These are phyloP conservation scores for Papiliotrema nemorosa DNA, from an alignment of 1,284 basidiomycete genomes.

Conservation along the genomic window DNA sequence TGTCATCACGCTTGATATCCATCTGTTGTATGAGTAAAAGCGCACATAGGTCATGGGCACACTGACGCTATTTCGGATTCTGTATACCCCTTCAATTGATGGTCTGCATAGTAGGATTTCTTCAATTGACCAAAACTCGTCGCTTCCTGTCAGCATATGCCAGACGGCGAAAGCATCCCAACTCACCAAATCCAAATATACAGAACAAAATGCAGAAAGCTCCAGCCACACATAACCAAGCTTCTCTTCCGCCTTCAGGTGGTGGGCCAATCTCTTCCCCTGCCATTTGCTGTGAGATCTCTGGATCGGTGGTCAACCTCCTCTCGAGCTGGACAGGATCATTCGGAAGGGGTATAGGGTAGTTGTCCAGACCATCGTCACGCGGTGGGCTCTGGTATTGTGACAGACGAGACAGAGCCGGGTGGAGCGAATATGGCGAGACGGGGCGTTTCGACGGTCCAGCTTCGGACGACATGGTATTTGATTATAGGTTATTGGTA, in stretches of 20 bases:
- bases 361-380: constrained; percentile 31
- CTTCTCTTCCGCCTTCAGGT: constrained; percentile 44
- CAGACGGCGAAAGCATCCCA: background rate
- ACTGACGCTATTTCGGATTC: constrained; percentile 42
- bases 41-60: background rate
- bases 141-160: constrained; percentile 15
- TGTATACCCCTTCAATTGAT: constrained; percentile 35
- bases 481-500: background rate
- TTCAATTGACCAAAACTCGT: constrained; percentile 41
- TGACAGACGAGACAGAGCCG: background rate
- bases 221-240: constrained; percentile 40
- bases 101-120: constrained; percentile 28
- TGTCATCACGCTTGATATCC: constrained; percentile 39
- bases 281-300: constrained; percentile 26
- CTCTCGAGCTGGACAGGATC: constrained; percentile 17
- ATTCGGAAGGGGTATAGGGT: constrained; percentile 22
- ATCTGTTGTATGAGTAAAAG: constrained; percentile 16
- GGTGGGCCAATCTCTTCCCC: constrained; percentile 31
- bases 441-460: background rate
- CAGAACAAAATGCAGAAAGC: constrained; percentile 41
- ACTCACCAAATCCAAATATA: constrained; percentile 44
- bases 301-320: constrained; percentile 23
- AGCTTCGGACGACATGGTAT: background rate
- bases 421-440: constrained; percentile 2
- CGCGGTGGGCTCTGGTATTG: background rate